Base-by-base conservation (phyloP, 805 yeast species). In the Candida mattraensis region DNA sequence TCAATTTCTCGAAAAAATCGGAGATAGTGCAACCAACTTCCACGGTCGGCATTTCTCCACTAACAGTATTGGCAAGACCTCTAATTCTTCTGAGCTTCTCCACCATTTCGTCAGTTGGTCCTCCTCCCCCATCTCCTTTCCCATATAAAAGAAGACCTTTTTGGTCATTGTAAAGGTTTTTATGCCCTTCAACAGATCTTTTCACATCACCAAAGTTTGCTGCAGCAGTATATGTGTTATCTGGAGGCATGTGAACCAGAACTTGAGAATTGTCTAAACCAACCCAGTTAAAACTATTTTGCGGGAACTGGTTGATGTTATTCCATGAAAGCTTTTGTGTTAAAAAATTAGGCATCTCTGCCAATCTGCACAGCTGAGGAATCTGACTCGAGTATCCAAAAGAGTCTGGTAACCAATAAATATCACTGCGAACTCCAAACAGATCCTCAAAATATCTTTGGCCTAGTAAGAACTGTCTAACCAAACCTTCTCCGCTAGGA, bases 101-200 rank as follows among this genome's bases (percentile, higher is more conserved):
- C 45, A 91, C 53, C 95, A 88, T 89, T 54, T 86, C 95, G 24
- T 85, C 84, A 4, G 87, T 81, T 29, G 99, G 98, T 6, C 99
- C 99, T 46, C 99, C 99, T 44, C 99, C 99, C 51, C 99, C 99
- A 58, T 91, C 99, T 53, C 99, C 99, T 51, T 84, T 81, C 24
- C 99, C 99, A 51, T 76, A 93, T 27, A 88, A 67, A 54, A 93
- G 65, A 50, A 91, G 67, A 0, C 95, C 91, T 7, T 85, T 78
- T 41, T 85, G 91, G 37, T 81, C 88, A 43, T 80, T 77, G 39
- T 87, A 80, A 47, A 85, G 66, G 52, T 89, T 87, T 64, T 89
- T 85, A 64, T 93, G 95, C 54, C 87, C 91, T 17, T 68, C 64
- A 37, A 80, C 72, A 2, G 95, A 82, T 50, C 96, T 73, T 39